Percentiles rank a stretch among this genome's conserved stretches.
These are phyloP conservation scores for Diatrype stigma DNA, from an alignment of 2,329 filamentous ascomycete genomes.

Conservation along the genomic window DNA sequence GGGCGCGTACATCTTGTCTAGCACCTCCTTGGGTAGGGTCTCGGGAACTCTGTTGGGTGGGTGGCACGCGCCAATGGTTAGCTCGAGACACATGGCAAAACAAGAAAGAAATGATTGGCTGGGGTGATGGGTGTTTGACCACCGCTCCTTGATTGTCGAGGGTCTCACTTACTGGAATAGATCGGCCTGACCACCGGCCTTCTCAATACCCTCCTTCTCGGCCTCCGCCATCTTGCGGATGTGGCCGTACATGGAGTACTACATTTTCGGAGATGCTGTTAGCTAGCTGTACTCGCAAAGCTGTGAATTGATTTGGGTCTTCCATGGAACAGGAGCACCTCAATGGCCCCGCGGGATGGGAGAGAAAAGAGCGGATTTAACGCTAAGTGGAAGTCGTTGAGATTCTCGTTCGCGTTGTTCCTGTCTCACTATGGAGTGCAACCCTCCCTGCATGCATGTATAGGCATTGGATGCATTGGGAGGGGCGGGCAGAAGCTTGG, in stretches of 20 bases:
- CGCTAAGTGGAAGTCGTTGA: neutral
- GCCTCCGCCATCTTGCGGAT: slow-evolving; percentile 79
- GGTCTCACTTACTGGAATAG: slow-evolving; percentile 66
- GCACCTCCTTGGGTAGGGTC: slow-evolving; percentile 79
- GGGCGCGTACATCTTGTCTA: slow-evolving; percentile 87
- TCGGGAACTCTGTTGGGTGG: slow-evolving; percentile 64
- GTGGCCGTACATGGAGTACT: slow-evolving; percentile 96
- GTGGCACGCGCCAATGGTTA: slow-evolving; percentile 1
- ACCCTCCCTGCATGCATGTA: neutral
- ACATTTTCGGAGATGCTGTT: slow-evolving; percentile 2
- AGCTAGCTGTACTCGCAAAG: slow-evolving; percentile 4
- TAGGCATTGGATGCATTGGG: neutral
- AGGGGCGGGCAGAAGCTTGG: neutral
- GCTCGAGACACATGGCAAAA: no score
- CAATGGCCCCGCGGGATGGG: neutral
- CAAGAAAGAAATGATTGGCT: no score
- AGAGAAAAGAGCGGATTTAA: neutral
- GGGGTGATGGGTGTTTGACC: no score
- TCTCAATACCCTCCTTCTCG: slow-evolving; percentile 85
- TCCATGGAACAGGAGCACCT: slow-evolving; percentile 13
- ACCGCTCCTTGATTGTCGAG: neutral
- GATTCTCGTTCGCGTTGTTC: neutral
- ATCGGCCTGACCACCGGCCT: slow-evolving; percentile 76
- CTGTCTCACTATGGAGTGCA: neutral
- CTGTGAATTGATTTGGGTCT: no score